Conservation (phyloP, 306 rosid genomes). For the Vigna reflexopilosa region DNA sequence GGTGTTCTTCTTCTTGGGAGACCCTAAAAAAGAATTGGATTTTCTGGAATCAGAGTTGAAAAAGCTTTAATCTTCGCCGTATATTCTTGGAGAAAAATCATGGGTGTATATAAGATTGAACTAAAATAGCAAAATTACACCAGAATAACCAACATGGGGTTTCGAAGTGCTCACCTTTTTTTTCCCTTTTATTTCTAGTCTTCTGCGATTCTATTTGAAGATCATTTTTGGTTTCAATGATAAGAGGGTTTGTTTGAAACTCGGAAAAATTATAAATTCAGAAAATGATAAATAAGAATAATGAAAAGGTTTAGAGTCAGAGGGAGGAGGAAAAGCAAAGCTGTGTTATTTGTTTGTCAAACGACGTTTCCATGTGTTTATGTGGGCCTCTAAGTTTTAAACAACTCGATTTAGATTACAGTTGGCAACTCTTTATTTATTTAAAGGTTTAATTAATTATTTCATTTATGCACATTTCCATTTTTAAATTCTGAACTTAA, state of each 20-base stretch:
- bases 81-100: background rate
- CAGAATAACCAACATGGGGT: constrained; percentile 4
- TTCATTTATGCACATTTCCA: too few relatives aligned
- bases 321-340: background rate
- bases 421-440: too few relatives aligned
- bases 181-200: background rate
- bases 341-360: background rate
- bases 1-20: background rate
- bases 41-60: background rate
- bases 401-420: background rate
- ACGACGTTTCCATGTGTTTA: background rate
- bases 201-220: constrained; percentile 20
- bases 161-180: constrained; percentile 30
- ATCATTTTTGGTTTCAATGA: constrained; percentile 23
- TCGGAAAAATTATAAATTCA: background rate
- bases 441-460: too few relatives aligned
- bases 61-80: background rate
- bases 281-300: background rate
- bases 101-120: constrained; percentile 26
- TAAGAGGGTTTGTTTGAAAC: background rate
- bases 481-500: too few relatives aligned
- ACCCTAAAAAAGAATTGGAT: background rate
- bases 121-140: background rate
- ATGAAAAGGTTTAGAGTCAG: background rate
- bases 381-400: background rate